Base-by-base conservation (phyloP, 2,329 filamentous ascomycete genomes). In the Ascomycota sp. region DNA sequence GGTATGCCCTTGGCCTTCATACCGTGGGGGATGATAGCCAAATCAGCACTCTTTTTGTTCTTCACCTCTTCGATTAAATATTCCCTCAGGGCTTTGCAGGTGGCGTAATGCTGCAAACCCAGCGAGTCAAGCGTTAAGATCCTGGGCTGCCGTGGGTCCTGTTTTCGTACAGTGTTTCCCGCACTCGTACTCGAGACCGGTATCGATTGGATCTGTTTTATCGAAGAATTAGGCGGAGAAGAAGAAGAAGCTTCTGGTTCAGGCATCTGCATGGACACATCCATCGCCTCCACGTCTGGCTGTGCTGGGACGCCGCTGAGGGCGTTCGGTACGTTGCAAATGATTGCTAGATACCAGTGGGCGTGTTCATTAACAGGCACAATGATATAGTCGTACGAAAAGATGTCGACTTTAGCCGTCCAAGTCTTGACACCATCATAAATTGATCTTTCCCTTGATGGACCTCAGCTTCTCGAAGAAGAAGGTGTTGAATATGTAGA, bases 331-430 rank as follows among this genome's bases (percentile, higher is more conserved):
- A 86, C 64, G 43, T 98, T 93, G 63, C 82, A 93, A 30, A 98
- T 86, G 32, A 98, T 86, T 10, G 82, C 83, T 38, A 95, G 59
- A 51, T 89, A 95, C 89, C 91, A 98, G 50, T 98, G 89, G 2
- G 61, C 55, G 39, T 70, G 61, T 45, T 94, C 79, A 42, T 93
- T 91, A 47, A 98, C 81, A 0, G 89, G 89, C 6, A 98, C 77
- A 8, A 95, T 64, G 34, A 95, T 73, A 47, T 85, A 94, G 45
- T 93, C 81, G 41, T 80, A 83, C 5, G 63, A 65, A 43, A 95
- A 80, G 7, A 98, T 54, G 45, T 98, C 80, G 15, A 86, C 64
- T 40, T 74, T 81, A 22, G 76, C 64, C 1, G 89, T 95, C 89
- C 89, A 98, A 26, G 71, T 68, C 47, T 76, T 72, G 32, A 98